Conservation (phyloP, 1,139 yeast genomes). For the Arxiozyma heterogenica region DNA sequence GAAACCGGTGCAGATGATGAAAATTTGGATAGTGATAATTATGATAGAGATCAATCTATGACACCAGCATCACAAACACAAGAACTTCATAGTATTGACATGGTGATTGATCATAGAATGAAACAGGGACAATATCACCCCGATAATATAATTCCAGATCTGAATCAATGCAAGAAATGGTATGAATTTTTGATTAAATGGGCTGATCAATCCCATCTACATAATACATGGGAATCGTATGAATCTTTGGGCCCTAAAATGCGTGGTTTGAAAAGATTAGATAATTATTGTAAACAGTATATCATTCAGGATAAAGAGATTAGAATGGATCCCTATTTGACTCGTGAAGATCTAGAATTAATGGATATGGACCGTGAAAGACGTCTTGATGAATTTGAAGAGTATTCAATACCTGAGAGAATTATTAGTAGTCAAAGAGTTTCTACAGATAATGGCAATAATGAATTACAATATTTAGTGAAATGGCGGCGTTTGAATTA, state of each 20-base stretch:
- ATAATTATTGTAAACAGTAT: slow-evolving; percentile 68
- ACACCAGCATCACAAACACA: slow-evolving; percentile 21
- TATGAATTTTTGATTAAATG: slow-evolving; percentile 72
- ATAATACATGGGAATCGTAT: slow-evolving; percentile 89
- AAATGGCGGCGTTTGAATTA: slow-evolving; percentile 92
- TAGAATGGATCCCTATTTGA: slow-evolving; percentile 68
- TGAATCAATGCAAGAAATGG: slow-evolving; percentile 48
- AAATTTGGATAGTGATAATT: slow-evolving; percentile 28
- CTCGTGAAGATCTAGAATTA: slow-evolving; percentile 83
- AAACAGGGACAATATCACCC: slow-evolving; percentile 23
- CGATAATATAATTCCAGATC: slow-evolving; percentile 33
- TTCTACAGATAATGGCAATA: slow-evolving; percentile 49
- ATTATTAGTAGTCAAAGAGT: slow-evolving; percentile 84
- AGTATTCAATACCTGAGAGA: slow-evolving; percentile 79
- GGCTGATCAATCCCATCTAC: slow-evolving; percentile 82
- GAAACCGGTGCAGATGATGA: slow-evolving; percentile 22
- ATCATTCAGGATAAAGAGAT: slow-evolving; percentile 67
- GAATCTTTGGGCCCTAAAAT: slow-evolving; percentile 34
- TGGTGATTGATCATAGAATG: slow-evolving; percentile 32
- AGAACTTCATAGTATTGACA: slow-evolving; percentile 33
- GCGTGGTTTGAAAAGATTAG: slow-evolving; percentile 78
- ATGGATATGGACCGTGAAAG: slow-evolving; percentile 89
- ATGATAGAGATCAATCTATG: slow-evolving; percentile 30
- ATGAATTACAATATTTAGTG: slow-evolving; percentile 69
- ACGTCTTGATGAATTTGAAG: slow-evolving; percentile 71